Base-by-base conservation (phyloP, 768 basidiomycete species). In the Chalciporus piperatus region DNA sequence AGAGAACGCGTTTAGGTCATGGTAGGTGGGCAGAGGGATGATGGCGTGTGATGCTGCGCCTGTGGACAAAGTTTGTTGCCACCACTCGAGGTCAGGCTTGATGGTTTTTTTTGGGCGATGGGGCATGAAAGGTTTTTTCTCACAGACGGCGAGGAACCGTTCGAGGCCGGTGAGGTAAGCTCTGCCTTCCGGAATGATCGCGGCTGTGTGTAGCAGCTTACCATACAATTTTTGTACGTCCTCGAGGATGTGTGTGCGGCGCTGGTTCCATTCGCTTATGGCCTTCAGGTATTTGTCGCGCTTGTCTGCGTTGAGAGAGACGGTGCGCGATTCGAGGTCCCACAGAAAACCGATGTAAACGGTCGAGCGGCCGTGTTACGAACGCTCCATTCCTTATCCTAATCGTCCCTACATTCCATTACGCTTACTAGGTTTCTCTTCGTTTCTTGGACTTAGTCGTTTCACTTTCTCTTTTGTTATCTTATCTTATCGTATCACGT, bases 111-210 rank as follows among this genome's bases (percentile, higher is more conserved):
- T 19, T 1, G 55, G 39, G 1, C 27, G 2, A 12, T 56, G 65
- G 6, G 63, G 73, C 27, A 59, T 38, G 64, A 72, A 71, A 19
- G 73, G 74, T 55, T 59, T 41, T 7, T 68, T 10, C 32, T 46
- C 3, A 43, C 61, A 71, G 0, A 60, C 20, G 0, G 51, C 51
- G 0, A 78, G 30, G 60, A 77, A 70, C 52, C 60, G 14, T 48
- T 79, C 73, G 20, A 80, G 53, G 10, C 44, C 41, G 33, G 71
- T 76, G 48, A 80, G 68, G 55, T 73, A 75, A 1, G 77, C 72
- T 0, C 71, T 61, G 9, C 65, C 69, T n/a, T 1, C 32, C 2
- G 63, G 65, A 6, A 73, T 25, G 0, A 74, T 60, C 1, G 62
- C 44, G 13, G 60, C 61, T 0, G 38, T 23, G 5, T 61, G 60